These are phyloP conservation scores for Myxozyma lipomycoides DNA, from an alignment of 805 yeast species.

Conservation along the genomic window DNA sequence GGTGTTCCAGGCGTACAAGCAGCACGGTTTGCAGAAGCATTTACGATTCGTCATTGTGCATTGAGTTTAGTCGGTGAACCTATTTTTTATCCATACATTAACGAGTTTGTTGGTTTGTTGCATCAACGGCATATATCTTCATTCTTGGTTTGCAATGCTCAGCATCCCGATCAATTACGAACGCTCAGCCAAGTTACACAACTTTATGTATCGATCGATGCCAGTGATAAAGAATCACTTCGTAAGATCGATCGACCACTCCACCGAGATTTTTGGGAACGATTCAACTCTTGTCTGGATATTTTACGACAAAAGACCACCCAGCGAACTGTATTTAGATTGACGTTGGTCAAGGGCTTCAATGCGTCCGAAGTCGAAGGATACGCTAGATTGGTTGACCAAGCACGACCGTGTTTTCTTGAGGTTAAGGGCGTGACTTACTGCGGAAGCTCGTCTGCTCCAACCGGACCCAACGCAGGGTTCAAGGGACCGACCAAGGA, in stretches of 20 bases:
- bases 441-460: conserved; percentile 89
- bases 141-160: conserved; percentile 91
- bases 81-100: conserved; percentile 86
- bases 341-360: conserved; percentile 89
- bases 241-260: conserved; percentile 85
- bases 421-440: conserved; percentile 95
- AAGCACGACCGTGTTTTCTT: conserved; percentile 79
- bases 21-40: conserved; percentile 87
- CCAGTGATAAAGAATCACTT: conserved; percentile 77
- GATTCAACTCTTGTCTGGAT: conserved; percentile 75
- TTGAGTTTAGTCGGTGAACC: conserved; percentile 92
- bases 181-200: conserved; percentile 76
- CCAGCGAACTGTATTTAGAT: conserved; percentile 86
- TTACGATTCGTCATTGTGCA: conserved; percentile 86
- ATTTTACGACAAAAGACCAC: conserved; percentile 63
- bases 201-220: conserved; percentile 88
- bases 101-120: conserved; percentile 73
- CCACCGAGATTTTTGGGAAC: conserved; percentile 88
- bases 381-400: conserved; percentile 80
- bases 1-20: conserved; percentile 94
- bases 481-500: conserved; percentile 18
- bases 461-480: conserved; percentile 45
- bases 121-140: conserved; percentile 79
- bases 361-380: conserved; percentile 76
- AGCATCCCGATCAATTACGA: conserved; percentile 81